phyloP scores from a whole-genome alignment of 371 early-diverging fungal species.

The Apophysomyces sp. region DNA sequence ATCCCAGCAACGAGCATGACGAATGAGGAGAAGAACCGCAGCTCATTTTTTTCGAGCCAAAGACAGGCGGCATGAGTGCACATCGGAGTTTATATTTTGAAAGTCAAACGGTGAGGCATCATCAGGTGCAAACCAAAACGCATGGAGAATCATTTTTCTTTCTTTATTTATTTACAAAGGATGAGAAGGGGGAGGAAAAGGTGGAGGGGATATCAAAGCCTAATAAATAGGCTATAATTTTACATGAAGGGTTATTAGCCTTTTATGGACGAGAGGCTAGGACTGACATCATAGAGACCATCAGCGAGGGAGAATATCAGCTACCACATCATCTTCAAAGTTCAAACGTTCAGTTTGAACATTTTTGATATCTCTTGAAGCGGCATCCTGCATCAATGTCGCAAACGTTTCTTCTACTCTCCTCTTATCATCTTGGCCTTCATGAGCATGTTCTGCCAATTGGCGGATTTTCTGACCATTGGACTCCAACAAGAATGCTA shows the following conservation, averaged over 20 bases:
- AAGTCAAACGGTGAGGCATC: too few relatives aligned
- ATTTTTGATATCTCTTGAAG: neutral
- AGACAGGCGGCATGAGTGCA: neutral
- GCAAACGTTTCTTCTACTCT: neutral
- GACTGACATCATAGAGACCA: neutral
- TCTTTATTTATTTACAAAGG: neutral
- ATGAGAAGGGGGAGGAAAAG: neutral
- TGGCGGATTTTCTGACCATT: constrained; percentile 4
- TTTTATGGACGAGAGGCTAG: neutral
- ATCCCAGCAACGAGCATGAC: constrained; percentile 23
- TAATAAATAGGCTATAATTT: neutral
- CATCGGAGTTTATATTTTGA: neutral
- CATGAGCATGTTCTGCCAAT: neutral
- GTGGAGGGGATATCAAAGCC: neutral
- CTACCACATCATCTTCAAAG: neutral
- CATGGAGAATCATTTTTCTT: too few relatives aligned
- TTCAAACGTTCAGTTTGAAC: neutral
- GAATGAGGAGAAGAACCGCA: constrained; percentile 5
- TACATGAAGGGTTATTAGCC: neutral
- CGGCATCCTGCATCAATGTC: neutral
- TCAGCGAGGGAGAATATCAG: neutral
- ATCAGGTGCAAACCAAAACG: too few relatives aligned
- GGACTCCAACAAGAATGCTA: constrained; percentile 4
- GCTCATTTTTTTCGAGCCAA: neutral
- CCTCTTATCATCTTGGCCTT: neutral